Base-by-base conservation (phyloP, 108 stramenopile genomes). In the Hondaea fermentalgiana region DNA sequence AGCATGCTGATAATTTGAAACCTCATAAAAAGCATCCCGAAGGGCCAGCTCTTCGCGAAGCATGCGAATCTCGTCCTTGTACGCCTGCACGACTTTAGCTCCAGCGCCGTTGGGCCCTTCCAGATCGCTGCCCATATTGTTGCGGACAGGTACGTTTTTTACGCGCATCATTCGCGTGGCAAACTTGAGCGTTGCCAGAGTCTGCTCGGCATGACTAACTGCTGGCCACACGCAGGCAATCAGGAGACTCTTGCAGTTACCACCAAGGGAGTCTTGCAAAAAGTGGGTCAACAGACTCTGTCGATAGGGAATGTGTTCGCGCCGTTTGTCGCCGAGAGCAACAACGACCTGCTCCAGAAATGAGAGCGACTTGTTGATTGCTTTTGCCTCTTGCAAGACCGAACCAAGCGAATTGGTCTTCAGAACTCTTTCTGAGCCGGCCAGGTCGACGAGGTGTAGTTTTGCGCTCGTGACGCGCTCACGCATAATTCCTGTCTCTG, bases 311-410 rank as follows among this genome's bases (percentile, higher is more conserved):
- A 92, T 44, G 71, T 92, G 92, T 5, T 60, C 72, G 5, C 87
- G 60, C 28, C 17, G 5, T n/a, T 87, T 76, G 57, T 87, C 88
- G 0, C 53, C 90, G 14, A 92, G 71, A 0, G 92, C 91, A 21
- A 92, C 42, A 6, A 92, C 92, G 25, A 92, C 91, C 58, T 92
- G 92, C 72, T 92, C 92, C 29, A 92, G 71, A 69, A 91, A 92
- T 6, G 90, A 58, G n/a, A 92, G 57, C n/a, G 57, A 59, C 87
- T 91, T 90, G 89, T 92, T 92, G 76, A 92, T 92, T 53, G 87
- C 88, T 5, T 71, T 60, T 4, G 89, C 89, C 72, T 92, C 92
- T 69, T 89, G 64, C 60, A 88, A 88, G 19, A 92, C 87, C 21
- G 42, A 10, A 4, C 90, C 89, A 19, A 35, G 47, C 44, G 89